Base-by-base conservation (phyloP, 208 protist genomes). In the Acanthamoeba castellanii region DNA sequence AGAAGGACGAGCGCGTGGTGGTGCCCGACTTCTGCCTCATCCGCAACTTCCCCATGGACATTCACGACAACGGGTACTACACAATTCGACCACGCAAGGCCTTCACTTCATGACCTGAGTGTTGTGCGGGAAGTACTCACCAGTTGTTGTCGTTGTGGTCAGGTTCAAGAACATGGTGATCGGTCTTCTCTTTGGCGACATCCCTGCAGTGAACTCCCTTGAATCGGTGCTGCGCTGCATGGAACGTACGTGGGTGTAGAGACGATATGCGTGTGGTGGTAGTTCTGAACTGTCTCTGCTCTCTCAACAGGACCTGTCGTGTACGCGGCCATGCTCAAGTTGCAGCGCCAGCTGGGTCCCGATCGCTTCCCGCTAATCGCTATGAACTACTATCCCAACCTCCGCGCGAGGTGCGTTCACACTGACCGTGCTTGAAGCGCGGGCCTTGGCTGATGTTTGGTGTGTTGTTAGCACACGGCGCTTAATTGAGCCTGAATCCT, bases 121-220 rank as follows among this genome's bases (percentile, higher is more conserved):
- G 47, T 11, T 4, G 47, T 52, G 47, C 47, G 47, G 47, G 47
- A 52, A 52, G 11, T 34, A 4, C 34, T 45, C 45, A 32, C 34
- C 59, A 50, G n/a, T 37, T 25, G 47, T 5, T 68, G 13, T 4
- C 52, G 47, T 11, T 89, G 55, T 32, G 55, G 5, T 5, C 45
- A 68, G 45, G 45, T 95, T 95, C 47, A 94, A 87, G 88, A 95
- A 95, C 92, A 94, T 95, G 42, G 55, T 96, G 30, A 70, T 95
- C 45, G 95, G 50, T 11, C 57, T 96, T 25, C 14, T 95, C 27
- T 95, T 95, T 84, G 30, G n/a, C 1, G 59, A 82, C 95, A 68
- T 96, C 7, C 95, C 95, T 6, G 16, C 81, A 0, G 93, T 96
- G 30, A 96, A 96, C 74, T 81, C 59, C 1, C 37, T 95, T 7